phyloP scores from a whole-genome alignment of 2,329 filamentous ascomycete genomes.

The Fusarium veterinarium region DNA sequence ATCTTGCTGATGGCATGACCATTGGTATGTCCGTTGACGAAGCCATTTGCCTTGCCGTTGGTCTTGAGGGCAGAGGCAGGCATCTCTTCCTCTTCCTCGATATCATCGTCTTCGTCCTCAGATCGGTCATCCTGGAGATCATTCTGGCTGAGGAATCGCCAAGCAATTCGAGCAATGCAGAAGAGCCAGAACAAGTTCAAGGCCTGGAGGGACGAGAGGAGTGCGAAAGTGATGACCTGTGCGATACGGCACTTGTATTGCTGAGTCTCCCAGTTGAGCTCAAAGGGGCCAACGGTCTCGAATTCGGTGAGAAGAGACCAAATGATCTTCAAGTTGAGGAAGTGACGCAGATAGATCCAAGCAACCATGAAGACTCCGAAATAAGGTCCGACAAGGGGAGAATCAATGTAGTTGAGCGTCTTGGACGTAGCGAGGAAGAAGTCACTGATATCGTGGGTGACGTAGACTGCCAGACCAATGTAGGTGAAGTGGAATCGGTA shows the following conservation, averaged over 20 bases:
- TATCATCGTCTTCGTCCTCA: conserved; percentile 68
- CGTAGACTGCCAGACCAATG: conserved; percentile 92
- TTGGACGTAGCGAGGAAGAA: conserved; percentile 97
- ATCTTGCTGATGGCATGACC: conserved; percentile 33
- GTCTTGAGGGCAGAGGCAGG: conserved; percentile 43
- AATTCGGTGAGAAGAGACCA: conserved; percentile 81
- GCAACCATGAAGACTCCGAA: conserved; percentile 83
- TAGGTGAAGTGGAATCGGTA: conserved; percentile 98
- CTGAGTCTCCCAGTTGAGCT: conserved; percentile 78
- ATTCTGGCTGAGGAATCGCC: conserved; percentile 72
- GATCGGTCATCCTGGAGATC: conserved; percentile 77
- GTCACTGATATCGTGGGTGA: conserved; percentile 93
- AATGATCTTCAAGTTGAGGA: conserved; percentile 82
- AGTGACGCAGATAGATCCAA: conserved; percentile 93
- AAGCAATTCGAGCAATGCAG: conserved; percentile 80
- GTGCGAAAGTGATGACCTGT: conserved; percentile 72
- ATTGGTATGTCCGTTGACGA: conserved; percentile 25
- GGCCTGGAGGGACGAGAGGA: conserved; percentile 76
- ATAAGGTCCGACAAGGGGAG: conserved; percentile 81
- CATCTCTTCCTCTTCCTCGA: conserved; percentile 63
- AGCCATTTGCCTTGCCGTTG: conserved; percentile 31
- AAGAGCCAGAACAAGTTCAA: conserved; percentile 87
- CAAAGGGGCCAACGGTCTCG: conserved; percentile 77
- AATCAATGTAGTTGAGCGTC: conserved; percentile 89
- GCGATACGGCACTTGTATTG: conserved; percentile 82